phyloP scores from a whole-genome alignment of 2,329 filamentous ascomycete species.

The Colletotrichum lentis region DNA sequence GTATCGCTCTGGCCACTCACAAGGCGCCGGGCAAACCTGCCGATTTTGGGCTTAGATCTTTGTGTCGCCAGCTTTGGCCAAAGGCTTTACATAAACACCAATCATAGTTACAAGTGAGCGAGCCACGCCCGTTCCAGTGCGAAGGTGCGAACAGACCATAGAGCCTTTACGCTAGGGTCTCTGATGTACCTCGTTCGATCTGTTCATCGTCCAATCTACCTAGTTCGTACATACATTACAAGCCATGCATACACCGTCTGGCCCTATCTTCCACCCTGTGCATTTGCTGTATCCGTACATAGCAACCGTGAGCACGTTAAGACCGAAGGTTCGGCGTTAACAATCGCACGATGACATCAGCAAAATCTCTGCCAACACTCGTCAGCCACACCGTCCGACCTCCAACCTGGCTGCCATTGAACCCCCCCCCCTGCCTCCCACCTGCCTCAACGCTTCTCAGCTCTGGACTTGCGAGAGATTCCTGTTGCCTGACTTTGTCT shows the following conservation, averaged over 20 bases:
- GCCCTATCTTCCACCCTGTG: too few species aligned
- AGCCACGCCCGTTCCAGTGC: not conserved
- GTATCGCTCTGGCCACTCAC: slow-evolving; percentile 1
- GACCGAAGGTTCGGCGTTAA: not conserved
- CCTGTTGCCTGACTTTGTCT: not conserved
- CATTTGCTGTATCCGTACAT: too few species aligned
- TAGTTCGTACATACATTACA: too few species aligned
- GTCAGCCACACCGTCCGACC: slow-evolving; percentile 20
- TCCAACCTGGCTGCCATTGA: not conserved
- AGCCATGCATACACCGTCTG: too few species aligned
- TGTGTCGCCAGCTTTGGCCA: not conserved
- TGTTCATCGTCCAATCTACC: not conserved
- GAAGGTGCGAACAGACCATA: not conserved
- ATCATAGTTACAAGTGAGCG: not conserved
- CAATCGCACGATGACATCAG: slow-evolving; percentile 11
- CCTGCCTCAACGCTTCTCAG: not conserved
- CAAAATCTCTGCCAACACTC: slow-evolving; percentile 22
- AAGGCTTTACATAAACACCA: slow-evolving; percentile 15
- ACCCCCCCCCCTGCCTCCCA: not conserved
- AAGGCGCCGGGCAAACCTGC: slow-evolving; percentile 11
- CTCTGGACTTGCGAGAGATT: not conserved
- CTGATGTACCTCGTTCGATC: not conserved
- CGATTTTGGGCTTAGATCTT: not conserved
- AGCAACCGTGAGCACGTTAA: not conserved
- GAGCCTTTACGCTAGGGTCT: not conserved